Conservation (phyloP, 1,139 yeast genomes). For the Entelexis paramagnoliae region DNA sequence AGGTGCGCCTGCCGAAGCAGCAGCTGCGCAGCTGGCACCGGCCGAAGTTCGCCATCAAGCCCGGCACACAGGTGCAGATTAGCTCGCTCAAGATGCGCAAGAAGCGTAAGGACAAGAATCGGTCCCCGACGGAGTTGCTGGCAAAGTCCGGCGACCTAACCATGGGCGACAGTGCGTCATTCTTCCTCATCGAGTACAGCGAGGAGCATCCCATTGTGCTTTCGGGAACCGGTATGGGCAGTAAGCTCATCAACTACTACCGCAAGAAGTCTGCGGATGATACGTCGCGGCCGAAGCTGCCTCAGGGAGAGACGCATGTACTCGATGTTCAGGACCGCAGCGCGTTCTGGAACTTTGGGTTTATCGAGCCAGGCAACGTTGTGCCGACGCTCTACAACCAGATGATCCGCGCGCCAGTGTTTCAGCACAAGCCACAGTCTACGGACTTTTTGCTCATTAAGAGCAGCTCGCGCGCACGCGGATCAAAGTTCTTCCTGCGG, state of each 20-base stretch:
- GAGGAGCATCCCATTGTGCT: slow-evolving; percentile 81
- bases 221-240: slow-evolving; percentile 92
- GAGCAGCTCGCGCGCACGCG: slow-evolving; percentile 57
- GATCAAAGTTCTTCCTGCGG: slow-evolving; percentile 51
- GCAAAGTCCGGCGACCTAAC: slow-evolving; percentile 65
- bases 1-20: slow-evolving; percentile 58
- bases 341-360: slow-evolving; percentile 98
- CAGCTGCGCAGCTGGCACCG: slow-evolving; percentile 76
- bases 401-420: slow-evolving; percentile 86
- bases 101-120: slow-evolving; percentile 82
- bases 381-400: slow-evolving; percentile 91
- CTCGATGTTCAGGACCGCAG: slow-evolving; percentile 90
- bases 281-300: slow-evolving; percentile 72
- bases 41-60: slow-evolving; percentile 61
- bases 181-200: slow-evolving; percentile 75
- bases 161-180: slow-evolving; percentile 67
- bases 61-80: slow-evolving; percentile 69
- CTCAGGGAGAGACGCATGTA: slow-evolving; percentile 91
- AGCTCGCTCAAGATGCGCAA: slow-evolving; percentile 70
- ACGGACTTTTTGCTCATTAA: slow-evolving; percentile 78
- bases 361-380: slow-evolving; percentile 86
- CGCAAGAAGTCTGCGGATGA: slow-evolving; percentile 77
- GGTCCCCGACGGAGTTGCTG: slow-evolving; percentile 64
- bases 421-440: slow-evolving; percentile 63
- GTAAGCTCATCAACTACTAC: slow-evolving; percentile 84